Base-by-base conservation (phyloP, 2,329 filamentous ascomycete genomes). In the Nannizziopsis arthrosporioides region DNA sequence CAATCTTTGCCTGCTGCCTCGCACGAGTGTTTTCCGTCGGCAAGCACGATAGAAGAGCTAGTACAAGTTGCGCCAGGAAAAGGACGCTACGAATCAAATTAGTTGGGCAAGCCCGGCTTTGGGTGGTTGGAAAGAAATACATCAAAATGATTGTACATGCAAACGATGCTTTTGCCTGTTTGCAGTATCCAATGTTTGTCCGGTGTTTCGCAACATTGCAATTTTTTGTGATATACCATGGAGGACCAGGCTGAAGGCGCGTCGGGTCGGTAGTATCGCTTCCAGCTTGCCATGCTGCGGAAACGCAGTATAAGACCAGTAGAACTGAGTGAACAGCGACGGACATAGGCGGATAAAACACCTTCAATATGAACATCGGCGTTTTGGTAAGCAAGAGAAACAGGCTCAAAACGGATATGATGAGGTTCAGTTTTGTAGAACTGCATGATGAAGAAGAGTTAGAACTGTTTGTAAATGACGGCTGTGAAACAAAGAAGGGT, bases 141-240 rank as follows among this genome's bases (percentile, higher is more conserved):
- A 75, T 64, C 61, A 79, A 70, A 19, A 78, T 61, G 44, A 77
- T 65, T 2, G 72, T 76, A 15, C 79, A 67, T 1, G 70, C 76
- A 56, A 81, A 81, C 2, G 70, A 64, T 5, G 69, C 67, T 57
- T 81, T 78, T 3, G 78, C 76, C 62, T 82, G 78, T 62, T 71
- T 63, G 60, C 78, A 82, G 58, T 78, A 82, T 14, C 59, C 59
- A 30, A 73, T 62, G 47, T 74, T 66, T 40, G 64, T 67, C 41
- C 65, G 63, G 37, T 68, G 61, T 5, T 62, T 61, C 0, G 74
- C 70, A 18, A 78, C 71, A 44, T 63, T 69, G 64, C 78, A 82
- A 54, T 65, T 74, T 61, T 80, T 80, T 45, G 75, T 75, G 54
- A 82, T 74, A 58, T 80, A 81, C 78, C 78, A 82, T 6, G 78